A percentile compares a stretch with the other conserved stretches of the same genome.
Evolutionary conservation across 2,329 filamentous ascomycete species (phyloP).

Genomic region (Ophiostoma australiae): DNA sequence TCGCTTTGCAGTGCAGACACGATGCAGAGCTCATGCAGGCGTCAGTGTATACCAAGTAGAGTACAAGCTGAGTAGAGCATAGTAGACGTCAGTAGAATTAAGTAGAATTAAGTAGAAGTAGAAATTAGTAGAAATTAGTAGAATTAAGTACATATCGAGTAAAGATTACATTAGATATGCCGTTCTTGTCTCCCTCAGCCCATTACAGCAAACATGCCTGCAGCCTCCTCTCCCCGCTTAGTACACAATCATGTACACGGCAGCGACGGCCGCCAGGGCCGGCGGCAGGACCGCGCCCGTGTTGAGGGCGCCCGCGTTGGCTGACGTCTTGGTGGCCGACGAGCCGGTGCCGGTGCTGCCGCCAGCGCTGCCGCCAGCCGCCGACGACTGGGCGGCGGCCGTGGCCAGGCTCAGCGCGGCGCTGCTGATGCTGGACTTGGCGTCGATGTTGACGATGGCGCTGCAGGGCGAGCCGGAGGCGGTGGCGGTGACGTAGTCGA

Average conservation of each 20-base stretch:
- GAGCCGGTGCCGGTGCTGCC: background rate
- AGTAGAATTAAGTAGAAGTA: background rate
- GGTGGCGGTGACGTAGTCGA: background rate
- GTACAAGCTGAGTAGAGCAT: background rate
- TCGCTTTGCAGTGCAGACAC: background rate
- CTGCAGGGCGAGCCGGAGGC: slow-evolving; percentile 15
- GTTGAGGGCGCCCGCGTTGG: background rate
- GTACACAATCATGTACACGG: slow-evolving; percentile 21
- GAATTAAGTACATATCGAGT: background rate
- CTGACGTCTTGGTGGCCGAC: background rate
- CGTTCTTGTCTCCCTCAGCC: background rate
- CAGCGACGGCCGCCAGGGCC: slow-evolving; percentile 18
- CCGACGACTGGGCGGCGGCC: background rate
- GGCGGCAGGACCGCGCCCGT: slow-evolving; percentile 3
- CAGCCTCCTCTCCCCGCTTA: background rate
- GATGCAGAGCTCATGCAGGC: background rate
- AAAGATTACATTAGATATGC: background rate
- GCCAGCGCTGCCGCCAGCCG: background rate
- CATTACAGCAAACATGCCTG: slow-evolving; percentile 9
- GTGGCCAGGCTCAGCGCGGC: slow-evolving; percentile 19
- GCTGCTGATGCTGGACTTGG: slow-evolving; percentile 16
- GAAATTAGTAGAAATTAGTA: background rate
- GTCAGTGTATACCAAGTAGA: background rate
- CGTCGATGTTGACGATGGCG: slow-evolving; percentile 11
- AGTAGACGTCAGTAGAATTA: background rate